Evolutionary conservation across 495 filamentous ascomycete species (phyloP).

Genomic region (Penicillium fimorum): DNA sequence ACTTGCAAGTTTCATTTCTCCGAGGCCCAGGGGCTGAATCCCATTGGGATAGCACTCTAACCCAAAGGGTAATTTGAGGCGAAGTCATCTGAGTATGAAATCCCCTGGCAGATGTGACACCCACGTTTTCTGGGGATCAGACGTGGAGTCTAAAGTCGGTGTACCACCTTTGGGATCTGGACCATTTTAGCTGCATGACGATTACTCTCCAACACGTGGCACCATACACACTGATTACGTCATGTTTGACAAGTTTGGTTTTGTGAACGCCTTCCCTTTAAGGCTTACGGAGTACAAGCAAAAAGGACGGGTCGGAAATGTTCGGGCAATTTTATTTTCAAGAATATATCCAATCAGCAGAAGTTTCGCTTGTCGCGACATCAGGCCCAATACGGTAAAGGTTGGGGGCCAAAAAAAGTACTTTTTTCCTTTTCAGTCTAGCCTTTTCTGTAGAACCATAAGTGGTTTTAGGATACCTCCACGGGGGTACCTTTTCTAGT

Average conservation of each 20-base stretch:
- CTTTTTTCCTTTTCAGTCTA: not conserved
- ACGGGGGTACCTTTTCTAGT: too few relatives aligned
- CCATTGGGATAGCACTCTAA: too few relatives aligned
- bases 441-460: too few relatives aligned
- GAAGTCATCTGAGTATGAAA: not conserved
- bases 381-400: conserved; percentile 21
- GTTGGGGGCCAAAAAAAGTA: conserved; percentile 18
- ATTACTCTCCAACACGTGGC: conserved; percentile 20
- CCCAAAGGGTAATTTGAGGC: not conserved
- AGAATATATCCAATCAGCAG: conserved; percentile 1
- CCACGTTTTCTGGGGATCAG: conserved; percentile 28
- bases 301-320: conserved; percentile 3
- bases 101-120: conserved; percentile 14
- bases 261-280: not conserved
- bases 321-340: not conserved
- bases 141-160: conserved; percentile 24
- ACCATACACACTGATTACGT: not conserved
- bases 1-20: conserved; percentile 1
- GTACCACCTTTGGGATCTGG: conserved; percentile 12
- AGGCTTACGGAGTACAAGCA: too few relatives aligned
- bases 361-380: conserved; percentile 27
- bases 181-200: too few relatives aligned
- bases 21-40: conserved; percentile 18
- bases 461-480: too few relatives aligned
- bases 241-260: not conserved